A percentile compares a stretch with the other conserved stretches of the same genome.
Evolutionary conservation across 345 rosid species (phyloP).

Genomic region (Pelargonium nanum): DNA sequence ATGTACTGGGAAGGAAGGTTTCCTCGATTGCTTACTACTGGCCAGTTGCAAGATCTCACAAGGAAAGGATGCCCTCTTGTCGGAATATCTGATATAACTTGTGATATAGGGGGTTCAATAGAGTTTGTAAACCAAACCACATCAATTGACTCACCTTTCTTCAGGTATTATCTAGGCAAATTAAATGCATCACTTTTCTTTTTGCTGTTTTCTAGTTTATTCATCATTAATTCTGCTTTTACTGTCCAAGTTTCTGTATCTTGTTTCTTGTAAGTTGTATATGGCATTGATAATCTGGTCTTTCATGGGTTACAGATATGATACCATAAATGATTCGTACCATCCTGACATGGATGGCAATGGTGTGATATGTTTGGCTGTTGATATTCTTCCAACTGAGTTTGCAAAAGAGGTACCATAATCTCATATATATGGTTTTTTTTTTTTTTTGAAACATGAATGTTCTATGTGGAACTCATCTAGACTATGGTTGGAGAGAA

Average conservation of each 20-base stretch:
- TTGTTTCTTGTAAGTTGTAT: neutral
- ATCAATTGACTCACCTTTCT: conserved; percentile 68
- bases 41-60: conserved; percentile 56
- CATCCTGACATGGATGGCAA: conserved; percentile 73
- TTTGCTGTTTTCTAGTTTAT: neutral
- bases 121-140: conserved; percentile 75
- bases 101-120: conserved; percentile 79
- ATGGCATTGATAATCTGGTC: conserved; percentile 1
- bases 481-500: neutral
- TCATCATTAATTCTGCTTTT: no score
- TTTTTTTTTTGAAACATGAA: neutral
- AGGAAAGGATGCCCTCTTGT: conserved; percentile 63
- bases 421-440: neutral
- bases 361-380: conserved; percentile 66
- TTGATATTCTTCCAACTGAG: conserved; percentile 90
- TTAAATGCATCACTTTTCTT: neutral
- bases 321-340: conserved; percentile 47
- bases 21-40: conserved; percentile 57
- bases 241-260: neutral
- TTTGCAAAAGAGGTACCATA: conserved; percentile 82
- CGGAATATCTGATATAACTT: conserved; percentile 83
- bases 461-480: neutral
- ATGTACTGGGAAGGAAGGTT: conserved; percentile 95
- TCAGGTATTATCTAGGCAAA: conserved; percentile 35
- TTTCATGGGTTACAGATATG: conserved; percentile 35